phyloP scores from a whole-genome alignment of 1,139 yeast species.

The Debaryomycetaceae sp. region DNA sequence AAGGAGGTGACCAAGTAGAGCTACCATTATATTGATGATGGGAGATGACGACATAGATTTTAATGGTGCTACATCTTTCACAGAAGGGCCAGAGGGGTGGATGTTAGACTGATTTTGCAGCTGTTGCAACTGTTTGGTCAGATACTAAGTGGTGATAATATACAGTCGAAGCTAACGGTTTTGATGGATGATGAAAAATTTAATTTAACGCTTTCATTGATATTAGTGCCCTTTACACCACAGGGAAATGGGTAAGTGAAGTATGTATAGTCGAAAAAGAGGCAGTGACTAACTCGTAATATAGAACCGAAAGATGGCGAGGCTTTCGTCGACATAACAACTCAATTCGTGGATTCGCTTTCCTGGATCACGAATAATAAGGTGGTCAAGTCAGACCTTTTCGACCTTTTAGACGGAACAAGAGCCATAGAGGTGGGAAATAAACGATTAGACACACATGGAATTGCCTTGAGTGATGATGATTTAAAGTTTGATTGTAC shows the following conservation, averaged over 20 bases:
- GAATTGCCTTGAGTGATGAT: slow-evolving; percentile 38
- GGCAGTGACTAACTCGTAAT: neutral
- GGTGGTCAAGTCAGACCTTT: slow-evolving; percentile 51
- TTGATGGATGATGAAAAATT: neutral
- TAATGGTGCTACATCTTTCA: too few relatives aligned
- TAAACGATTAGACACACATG: slow-evolving; percentile 60
- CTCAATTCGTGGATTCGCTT: slow-evolving; percentile 30
- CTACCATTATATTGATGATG: too few relatives aligned
- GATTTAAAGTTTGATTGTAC: slow-evolving; percentile 41
- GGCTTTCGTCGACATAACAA: slow-evolving; percentile 44
- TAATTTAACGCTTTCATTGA: neutral
- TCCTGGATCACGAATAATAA: slow-evolving; percentile 28
- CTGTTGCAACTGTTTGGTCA: neutral
- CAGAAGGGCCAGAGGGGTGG: too few relatives aligned
- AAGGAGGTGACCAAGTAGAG: too few relatives aligned
- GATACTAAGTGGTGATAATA: neutral
- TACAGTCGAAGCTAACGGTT: neutral
- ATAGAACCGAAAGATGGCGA: slow-evolving; percentile 4
- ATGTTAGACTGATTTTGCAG: too few relatives aligned
- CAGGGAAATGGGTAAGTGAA: neutral
- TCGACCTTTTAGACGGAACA: slow-evolving; percentile 68
- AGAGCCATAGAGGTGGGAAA: slow-evolving; percentile 68
- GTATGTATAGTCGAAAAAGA: neutral
- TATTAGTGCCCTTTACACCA: neutral
- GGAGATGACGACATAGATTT: too few relatives aligned